Conservation (phyloP, 129 eudicot species). For the Arctium lappa region DNA sequence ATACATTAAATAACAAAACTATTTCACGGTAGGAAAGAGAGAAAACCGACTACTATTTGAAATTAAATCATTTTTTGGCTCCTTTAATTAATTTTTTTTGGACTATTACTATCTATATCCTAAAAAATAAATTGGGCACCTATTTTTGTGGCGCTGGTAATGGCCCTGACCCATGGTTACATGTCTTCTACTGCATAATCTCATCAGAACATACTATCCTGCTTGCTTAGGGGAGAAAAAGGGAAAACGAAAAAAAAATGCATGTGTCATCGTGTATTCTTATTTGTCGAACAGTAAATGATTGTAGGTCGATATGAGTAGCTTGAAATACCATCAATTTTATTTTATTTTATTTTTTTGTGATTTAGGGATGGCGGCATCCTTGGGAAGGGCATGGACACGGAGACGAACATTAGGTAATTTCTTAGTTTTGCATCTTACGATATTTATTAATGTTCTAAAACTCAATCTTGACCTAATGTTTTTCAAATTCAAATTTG, state of each 20-base stretch:
- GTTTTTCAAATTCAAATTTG: not conserved
- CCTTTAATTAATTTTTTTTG: no score
- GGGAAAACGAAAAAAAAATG: no score
- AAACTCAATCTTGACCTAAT: not conserved
- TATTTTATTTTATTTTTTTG: not conserved
- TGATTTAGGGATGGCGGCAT: conserved; percentile 70
- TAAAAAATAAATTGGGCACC: no score
- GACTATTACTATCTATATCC: no score
- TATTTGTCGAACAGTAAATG: not conserved
- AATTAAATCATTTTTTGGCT: no score
- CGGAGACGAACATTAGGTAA: conserved; percentile 56
- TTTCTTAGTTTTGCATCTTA: not conserved
- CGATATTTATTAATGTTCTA: not conserved
- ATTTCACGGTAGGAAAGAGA: not conserved
- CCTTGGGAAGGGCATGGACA: conserved; percentile 87
- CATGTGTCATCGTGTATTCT: not conserved
- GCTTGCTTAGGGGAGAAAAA: no score
- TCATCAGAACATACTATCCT: no score
- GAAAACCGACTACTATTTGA: not conserved
- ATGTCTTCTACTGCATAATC: no score
- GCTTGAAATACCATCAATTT: not conserved
- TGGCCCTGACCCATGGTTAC: no score
- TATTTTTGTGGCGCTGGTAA: no score
- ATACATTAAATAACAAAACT: not conserved
- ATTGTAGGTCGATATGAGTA: not conserved